These are phyloP conservation scores for Trichoderma orchidacearum DNA, from an alignment of 495 filamentous ascomycete species.

Conservation along the genomic window DNA sequence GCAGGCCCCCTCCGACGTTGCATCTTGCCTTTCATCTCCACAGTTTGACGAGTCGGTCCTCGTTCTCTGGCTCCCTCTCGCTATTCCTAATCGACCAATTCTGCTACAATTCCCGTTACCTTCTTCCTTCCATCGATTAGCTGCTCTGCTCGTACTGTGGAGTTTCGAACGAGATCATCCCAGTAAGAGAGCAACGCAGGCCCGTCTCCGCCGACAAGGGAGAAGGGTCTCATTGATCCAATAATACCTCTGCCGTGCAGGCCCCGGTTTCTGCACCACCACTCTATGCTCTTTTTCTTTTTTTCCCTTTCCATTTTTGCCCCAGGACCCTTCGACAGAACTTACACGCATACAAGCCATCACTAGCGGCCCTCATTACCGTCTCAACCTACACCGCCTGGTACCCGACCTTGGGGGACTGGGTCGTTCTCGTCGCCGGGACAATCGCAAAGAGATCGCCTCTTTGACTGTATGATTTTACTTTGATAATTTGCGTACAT, in stretches of 20 bases:
- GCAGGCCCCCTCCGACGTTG: neutral
- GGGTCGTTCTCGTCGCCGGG: neutral
- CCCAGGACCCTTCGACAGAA: neutral
- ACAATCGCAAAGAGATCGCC: neutral
- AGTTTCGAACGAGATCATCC: too few species aligned
- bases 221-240: neutral
- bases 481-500: neutral
- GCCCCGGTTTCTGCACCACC: too few species aligned
- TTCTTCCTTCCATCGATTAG: neutral
- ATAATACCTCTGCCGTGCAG: neutral
- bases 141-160: too few species aligned
- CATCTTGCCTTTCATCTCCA: neutral
- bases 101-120: neutral
- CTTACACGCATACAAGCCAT: neutral
- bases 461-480: neutral
- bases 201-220: neutral
- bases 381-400: neutral
- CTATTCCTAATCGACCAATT: neutral
- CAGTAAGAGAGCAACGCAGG: too few species aligned
- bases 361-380: neutral
- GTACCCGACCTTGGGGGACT: too few species aligned
- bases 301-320: too few species aligned
- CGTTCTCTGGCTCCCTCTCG: neutral
- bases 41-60: neutral
- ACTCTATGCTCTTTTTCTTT: neutral